Conservation (phyloP, 495 filamentous ascomycete genomes). For the Aspergillus diversus region DNA sequence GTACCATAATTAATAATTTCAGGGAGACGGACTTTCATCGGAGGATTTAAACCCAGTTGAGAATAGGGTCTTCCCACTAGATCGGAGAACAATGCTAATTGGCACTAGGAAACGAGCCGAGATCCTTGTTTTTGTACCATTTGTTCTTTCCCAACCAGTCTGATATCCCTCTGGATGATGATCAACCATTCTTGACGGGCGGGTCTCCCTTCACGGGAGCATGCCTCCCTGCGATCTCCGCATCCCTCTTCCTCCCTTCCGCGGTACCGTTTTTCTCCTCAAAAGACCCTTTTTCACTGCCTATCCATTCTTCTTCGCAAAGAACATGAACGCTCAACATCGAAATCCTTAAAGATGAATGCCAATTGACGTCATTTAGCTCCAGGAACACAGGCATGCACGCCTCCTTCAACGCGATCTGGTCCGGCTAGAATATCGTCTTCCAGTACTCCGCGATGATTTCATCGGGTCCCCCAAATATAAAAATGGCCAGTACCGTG, state of each 20-base stretch:
- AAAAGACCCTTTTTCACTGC: background rate
- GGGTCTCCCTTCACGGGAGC: background rate
- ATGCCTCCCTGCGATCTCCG: slow-evolving; percentile 2
- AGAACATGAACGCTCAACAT: background rate
- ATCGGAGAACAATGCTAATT: background rate
- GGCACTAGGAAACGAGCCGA: background rate
- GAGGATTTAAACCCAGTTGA: slow-evolving; percentile 8
- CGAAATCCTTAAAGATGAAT: background rate
- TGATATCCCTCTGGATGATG: background rate
- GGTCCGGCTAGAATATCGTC: slow-evolving; percentile 10
- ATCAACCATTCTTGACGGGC: background rate
- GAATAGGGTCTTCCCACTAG: background rate
- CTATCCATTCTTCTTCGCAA: background rate
- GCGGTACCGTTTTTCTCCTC: background rate
- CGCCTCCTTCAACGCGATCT: slow-evolving; percentile 3
- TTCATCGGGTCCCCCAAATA: background rate
- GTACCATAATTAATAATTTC: background rate
- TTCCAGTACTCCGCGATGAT: background rate
- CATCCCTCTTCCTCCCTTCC: background rate
- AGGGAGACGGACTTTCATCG: background rate
- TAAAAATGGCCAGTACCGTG: background rate
- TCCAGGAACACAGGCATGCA: slow-evolving; percentile 14
- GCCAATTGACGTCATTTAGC: slow-evolving; percentile 22
- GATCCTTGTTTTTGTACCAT: background rate
- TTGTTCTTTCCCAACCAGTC: background rate